Conservation (phyloP, 139 green algal species). For the Chlamydomonas urium region DNA sequence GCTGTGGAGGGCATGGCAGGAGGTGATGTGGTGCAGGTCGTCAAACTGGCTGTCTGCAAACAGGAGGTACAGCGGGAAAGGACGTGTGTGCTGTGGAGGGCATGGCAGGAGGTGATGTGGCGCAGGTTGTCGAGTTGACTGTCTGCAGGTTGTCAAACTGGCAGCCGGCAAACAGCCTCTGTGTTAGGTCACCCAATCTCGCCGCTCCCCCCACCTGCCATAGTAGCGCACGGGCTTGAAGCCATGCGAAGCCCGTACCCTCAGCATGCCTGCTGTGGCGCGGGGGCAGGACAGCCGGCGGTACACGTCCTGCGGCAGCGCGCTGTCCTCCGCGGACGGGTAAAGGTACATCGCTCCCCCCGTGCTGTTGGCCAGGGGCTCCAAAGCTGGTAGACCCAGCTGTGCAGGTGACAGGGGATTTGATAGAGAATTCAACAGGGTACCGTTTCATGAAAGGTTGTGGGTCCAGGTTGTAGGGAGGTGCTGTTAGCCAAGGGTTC, state of each 20-base stretch:
- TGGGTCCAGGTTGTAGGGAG: too few relatives aligned
- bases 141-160: too few relatives aligned
- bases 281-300: conserved; percentile 53
- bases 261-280: conserved; percentile 62
- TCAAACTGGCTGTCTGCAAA: neutral
- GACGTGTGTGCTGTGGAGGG: too few relatives aligned
- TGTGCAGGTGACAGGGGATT: too few relatives aligned
- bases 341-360: conserved; percentile 80
- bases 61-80: too few relatives aligned
- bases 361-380: conserved; percentile 50
- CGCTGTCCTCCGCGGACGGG: conserved; percentile 42
- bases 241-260: conserved; percentile 66
- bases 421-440: too few relatives aligned
- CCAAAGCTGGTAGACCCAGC: conserved; percentile 49
- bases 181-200: too few relatives aligned
- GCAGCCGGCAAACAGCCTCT: conserved; percentile 54
- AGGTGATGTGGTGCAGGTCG: neutral
- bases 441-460: too few relatives aligned
- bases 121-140: neutral
- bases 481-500: too few relatives aligned
- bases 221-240: conserved; percentile 59
- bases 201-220: too few relatives aligned
- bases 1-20: too few relatives aligned
- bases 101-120: neutral
- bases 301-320: conserved; percentile 80